Evolutionary conservation across 495 filamentous ascomycete genomes (phyloP).

Genomic region (Podospora anserina): DNA sequence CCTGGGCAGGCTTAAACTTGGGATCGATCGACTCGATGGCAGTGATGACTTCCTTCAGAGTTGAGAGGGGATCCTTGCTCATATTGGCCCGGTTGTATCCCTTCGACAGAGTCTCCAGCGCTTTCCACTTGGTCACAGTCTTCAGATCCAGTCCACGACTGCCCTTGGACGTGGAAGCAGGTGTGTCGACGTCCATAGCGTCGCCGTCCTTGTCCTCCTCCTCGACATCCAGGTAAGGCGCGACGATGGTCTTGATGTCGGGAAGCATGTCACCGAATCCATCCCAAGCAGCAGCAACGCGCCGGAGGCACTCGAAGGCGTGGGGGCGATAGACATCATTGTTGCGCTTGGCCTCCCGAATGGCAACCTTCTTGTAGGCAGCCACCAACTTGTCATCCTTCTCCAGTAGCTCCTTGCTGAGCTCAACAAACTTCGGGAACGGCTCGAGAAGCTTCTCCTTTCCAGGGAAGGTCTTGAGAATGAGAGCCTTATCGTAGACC

Average conservation of each 20-base stretch:
- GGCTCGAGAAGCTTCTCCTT: slow-evolving; percentile 87
- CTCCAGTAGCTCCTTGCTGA: slow-evolving; percentile 58
- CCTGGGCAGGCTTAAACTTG: slow-evolving; percentile 2
- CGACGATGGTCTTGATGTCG: slow-evolving; percentile 62
- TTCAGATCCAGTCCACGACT: slow-evolving; percentile 35
- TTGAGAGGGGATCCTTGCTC: slow-evolving; percentile 29
- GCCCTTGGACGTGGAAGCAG: slow-evolving; percentile 16
- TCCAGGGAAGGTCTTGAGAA: slow-evolving; percentile 87
- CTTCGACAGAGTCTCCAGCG: slow-evolving; percentile 39
- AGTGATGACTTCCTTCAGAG: slow-evolving; percentile 33
- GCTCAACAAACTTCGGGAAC: slow-evolving; percentile 72
- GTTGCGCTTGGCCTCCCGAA: slow-evolving; percentile 86
- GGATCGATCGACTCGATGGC: slow-evolving; percentile 24
- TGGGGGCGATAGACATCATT: slow-evolving; percentile 76
- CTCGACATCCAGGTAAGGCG: slow-evolving; percentile 53
- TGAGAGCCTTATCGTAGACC: slow-evolving; percentile 70
- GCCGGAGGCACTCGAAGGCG: slow-evolving; percentile 68
- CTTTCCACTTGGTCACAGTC: slow-evolving; percentile 36
- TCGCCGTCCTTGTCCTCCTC: slow-evolving; percentile 52
- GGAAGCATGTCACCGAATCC: slow-evolving; percentile 62
- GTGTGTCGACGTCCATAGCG: slow-evolving; percentile 59
- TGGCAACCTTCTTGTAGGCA: slow-evolving; percentile 57
- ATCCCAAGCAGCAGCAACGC: slow-evolving; percentile 59
- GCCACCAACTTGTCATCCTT: slow-evolving; percentile 44
- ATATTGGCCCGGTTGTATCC: slow-evolving; percentile 43